These are phyloP conservation scores for Candida sojae DNA, from an alignment of 1,139 yeast species.

Conservation along the genomic window DNA sequence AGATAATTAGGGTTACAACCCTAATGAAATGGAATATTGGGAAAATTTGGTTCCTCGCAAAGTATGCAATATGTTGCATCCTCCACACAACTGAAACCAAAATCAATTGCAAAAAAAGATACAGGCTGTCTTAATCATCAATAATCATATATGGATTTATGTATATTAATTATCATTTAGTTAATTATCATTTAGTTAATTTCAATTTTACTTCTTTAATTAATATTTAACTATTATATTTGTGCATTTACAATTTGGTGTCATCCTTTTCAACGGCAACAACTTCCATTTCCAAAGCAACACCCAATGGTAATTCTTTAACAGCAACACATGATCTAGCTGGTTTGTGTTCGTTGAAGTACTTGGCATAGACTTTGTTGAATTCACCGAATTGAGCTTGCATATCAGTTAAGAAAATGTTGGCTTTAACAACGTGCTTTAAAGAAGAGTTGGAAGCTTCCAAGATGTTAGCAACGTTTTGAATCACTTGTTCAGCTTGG, in stretches of 20 bases:
- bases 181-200: too few species aligned
- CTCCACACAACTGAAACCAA: too few species aligned
- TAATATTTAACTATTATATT: background rate
- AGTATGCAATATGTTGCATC: background rate
- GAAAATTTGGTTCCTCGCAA: background rate
- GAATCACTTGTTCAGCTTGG: slow-evolving; percentile 82
- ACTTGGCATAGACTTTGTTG: slow-evolving; percentile 80
- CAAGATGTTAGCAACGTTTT: slow-evolving; percentile 73
- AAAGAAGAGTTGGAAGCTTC: slow-evolving; percentile 82
- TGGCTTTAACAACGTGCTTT: slow-evolving; percentile 82
- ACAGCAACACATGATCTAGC: slow-evolving; percentile 97
- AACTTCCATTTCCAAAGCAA: slow-evolving; percentile 73
- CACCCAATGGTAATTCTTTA: slow-evolving; percentile 81
- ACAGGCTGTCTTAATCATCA: background rate
- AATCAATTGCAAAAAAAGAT: background rate
- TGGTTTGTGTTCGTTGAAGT: slow-evolving; percentile 82
- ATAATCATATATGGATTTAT: background rate
- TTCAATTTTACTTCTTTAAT: background rate
- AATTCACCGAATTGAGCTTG: slow-evolving; percentile 70
- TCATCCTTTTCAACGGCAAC: slow-evolving; percentile 66
- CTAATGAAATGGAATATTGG: background rate
- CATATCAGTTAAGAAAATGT: slow-evolving; percentile 88
- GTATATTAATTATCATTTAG: background rate
- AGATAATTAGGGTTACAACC: slow-evolving; percentile 3
- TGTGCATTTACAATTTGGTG: slow-evolving; percentile 33